phyloP scores from a whole-genome alignment of 1,284 basidiomycete genomes.

The Trichosporon coremiiforme region DNA sequence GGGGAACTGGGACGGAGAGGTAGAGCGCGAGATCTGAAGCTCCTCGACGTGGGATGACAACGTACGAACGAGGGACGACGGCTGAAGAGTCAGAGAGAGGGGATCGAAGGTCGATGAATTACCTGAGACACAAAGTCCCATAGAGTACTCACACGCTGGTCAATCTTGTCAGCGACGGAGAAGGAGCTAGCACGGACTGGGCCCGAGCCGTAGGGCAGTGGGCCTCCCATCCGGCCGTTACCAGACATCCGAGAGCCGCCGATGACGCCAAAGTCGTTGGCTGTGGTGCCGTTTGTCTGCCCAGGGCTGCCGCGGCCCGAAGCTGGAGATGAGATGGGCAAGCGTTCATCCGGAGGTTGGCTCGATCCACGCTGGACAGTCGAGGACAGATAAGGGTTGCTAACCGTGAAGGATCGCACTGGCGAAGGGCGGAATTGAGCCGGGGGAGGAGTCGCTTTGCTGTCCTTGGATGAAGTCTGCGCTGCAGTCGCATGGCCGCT shows the following conservation, averaged over 20 bases:
- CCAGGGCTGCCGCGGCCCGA: conserved; percentile 45
- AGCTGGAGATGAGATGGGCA: conserved; percentile 42
- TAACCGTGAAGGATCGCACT: conserved; percentile 31
- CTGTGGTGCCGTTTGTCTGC: conserved; percentile 26
- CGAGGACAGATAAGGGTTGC: conserved; percentile 32
- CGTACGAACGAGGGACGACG: conserved; percentile 41
- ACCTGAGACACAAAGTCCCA: background rate
- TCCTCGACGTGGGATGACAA: conserved; percentile 54
- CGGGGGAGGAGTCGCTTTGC: conserved; percentile 21
- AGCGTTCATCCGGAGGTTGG: conserved; percentile 49
- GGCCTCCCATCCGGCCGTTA: conserved; percentile 22
- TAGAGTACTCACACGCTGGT: conserved; percentile 25
- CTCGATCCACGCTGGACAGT: conserved; percentile 45
- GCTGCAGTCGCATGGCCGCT: conserved; percentile 7
- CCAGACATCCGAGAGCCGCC: conserved; percentile 41
- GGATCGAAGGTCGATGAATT: background rate
- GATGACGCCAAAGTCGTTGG: conserved; percentile 47
- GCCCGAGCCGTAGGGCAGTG: conserved; percentile 4
- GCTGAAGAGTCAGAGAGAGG: conserved; percentile 28
- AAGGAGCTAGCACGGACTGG: conserved; percentile 52
- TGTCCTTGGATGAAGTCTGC: conserved; percentile 14
- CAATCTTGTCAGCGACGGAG: conserved; percentile 35
- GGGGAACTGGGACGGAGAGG: conserved; percentile 46
- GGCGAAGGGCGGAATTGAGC: conserved; percentile 28
- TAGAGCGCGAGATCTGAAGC: conserved; percentile 40